Conservation (phyloP, 2,329 filamentous ascomycete genomes). For the Ceratocystis smalleyi region DNA sequence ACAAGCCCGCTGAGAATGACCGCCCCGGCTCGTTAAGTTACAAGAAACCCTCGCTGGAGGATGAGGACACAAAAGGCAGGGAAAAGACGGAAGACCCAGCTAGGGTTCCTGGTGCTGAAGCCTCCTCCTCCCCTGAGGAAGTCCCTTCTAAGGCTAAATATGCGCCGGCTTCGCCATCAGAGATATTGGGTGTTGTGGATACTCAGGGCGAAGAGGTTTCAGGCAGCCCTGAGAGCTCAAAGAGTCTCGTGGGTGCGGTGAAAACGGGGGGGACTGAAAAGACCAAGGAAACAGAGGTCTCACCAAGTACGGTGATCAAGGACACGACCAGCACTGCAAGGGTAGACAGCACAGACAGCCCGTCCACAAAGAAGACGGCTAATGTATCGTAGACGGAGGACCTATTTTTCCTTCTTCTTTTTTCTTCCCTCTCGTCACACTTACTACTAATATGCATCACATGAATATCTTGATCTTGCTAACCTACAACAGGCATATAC, state of each 20-base stretch:
- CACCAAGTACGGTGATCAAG: neutral
- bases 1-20: neutral
- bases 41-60: conserved; percentile 1
- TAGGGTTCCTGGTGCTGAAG: neutral
- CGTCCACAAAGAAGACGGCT: neutral
- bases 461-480: too few relatives aligned
- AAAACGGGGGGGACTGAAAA: neutral
- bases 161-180: neutral
- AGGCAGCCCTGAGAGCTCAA: too few relatives aligned
- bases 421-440: neutral
- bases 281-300: neutral
- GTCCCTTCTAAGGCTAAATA: neutral
- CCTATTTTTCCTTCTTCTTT: neutral
- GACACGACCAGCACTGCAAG: neutral
- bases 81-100: neutral
- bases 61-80: neutral
- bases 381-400: neutral
- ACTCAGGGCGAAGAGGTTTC: too few relatives aligned
- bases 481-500: too few relatives aligned
- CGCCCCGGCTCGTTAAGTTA: conserved; percentile 3
- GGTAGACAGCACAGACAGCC: neutral
- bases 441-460: too few relatives aligned
- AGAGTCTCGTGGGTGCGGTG: neutral
- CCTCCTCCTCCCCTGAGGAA: neutral
- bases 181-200: neutral